phyloP scores from a whole-genome alignment of 2,329 filamentous ascomycete genomes.

The Talaromyces sp. region DNA sequence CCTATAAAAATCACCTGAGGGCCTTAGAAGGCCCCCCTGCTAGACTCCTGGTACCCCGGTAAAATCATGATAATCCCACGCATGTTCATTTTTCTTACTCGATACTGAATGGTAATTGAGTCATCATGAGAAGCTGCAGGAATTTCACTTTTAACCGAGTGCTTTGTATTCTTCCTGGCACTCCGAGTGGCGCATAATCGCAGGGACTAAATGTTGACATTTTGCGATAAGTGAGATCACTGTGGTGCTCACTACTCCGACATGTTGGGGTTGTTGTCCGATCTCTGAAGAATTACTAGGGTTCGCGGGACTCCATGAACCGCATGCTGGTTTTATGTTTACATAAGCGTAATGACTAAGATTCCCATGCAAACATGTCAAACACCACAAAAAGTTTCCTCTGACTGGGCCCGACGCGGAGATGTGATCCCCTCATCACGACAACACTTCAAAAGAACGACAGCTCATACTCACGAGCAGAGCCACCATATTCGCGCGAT shows the following conservation, averaged over 20 bases:
- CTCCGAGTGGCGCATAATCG: not conserved
- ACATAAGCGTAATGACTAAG: slow-evolving; percentile 18
- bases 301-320: not conserved
- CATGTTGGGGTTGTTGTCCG: not conserved
- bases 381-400: slow-evolving; percentile 20
- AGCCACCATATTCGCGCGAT: not conserved
- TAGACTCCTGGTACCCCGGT: not conserved
- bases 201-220: not conserved
- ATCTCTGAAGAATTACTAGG: not conserved
- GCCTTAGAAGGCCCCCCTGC: not conserved
- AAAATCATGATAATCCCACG: not conserved
- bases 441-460: not conserved
- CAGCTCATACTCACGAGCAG: not conserved
- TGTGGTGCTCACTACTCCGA: not conserved
- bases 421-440: not conserved
- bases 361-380: slow-evolving; percentile 4
- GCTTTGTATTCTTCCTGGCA: not conserved
- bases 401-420: not conserved
- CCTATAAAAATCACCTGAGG: not conserved
- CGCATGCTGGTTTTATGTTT: not conserved
- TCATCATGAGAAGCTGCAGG: not conserved
- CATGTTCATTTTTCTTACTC: not conserved
- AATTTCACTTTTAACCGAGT: not conserved
- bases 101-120: slow-evolving; percentile 5
- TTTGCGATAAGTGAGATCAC: not conserved